phyloP scores from a whole-genome alignment of 2,329 filamentous ascomycete genomes.

The Sclerotinia glacialis region DNA sequence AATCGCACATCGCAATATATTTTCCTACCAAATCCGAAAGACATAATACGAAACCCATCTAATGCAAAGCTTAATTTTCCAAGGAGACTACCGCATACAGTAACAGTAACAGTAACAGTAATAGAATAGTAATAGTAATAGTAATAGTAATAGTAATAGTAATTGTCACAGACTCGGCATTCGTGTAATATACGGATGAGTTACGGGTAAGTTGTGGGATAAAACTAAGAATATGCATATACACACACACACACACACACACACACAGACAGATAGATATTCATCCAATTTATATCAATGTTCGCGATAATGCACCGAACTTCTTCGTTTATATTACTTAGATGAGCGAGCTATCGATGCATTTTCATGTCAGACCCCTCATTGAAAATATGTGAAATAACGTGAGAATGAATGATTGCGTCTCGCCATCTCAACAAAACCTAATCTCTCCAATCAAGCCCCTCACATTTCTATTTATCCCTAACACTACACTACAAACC shows the following conservation, averaged over 20 bases:
- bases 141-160: too few species aligned
- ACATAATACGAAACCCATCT: background rate
- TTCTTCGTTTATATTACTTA: constrained; percentile 8
- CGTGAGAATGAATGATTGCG: constrained; percentile 1
- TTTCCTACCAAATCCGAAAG: background rate
- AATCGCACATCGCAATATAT: constrained; percentile 9
- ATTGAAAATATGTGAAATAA: background rate
- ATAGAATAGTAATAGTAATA: too few species aligned
- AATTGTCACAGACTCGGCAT: background rate
- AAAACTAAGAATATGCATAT: constrained; percentile 3
- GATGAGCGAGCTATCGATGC: background rate
- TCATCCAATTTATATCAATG: background rate
- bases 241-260: too few species aligned
- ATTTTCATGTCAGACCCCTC: background rate
- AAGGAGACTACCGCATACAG: background rate
- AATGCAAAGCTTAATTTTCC: background rate
- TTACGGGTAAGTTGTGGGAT: background rate
- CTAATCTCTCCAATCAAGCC: background rate
- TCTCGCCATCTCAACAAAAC: constrained; percentile 11
- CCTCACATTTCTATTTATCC: background rate
- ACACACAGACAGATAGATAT: too few species aligned
- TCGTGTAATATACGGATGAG: constrained; percentile 1
- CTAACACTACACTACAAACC: background rate
- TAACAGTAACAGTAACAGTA: too few species aligned
- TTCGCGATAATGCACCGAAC: background rate